Evolutionary conservation across 139 green algal species (phyloP).

Genomic region (Picochlorum sp.): DNA sequence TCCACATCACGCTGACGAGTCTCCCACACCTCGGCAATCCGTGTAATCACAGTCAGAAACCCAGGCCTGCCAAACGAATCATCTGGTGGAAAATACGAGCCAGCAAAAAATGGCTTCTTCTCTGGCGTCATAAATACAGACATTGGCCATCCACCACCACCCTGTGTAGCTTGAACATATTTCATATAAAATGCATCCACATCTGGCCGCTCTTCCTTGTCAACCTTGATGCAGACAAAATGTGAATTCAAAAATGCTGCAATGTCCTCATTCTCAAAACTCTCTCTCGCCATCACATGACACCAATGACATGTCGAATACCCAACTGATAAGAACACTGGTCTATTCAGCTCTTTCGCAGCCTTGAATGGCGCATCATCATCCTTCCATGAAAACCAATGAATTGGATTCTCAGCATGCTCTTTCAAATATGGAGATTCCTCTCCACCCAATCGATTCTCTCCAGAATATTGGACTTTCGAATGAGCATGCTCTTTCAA

Average conservation of each 20-base stretch:
- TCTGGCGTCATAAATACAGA: constrained; percentile 64
- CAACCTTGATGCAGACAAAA: constrained; percentile 83
- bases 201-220: constrained; percentile 83
- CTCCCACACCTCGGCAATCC: constrained; percentile 44
- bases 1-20: constrained; percentile 28
- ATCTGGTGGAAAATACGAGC: constrained; percentile 59
- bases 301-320: constrained; percentile 81
- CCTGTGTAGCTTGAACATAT: constrained; percentile 64
- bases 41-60: constrained; percentile 66
- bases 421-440: too few relatives aligned
- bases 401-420: constrained; percentile 79
- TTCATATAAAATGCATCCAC: constrained; percentile 80
- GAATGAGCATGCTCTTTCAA: too few relatives aligned
- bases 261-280: constrained; percentile 66
- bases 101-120: constrained; percentile 71
- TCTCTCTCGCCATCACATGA: constrained; percentile 87
- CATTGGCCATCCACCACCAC: constrained; percentile 55
- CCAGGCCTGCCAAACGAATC: constrained; percentile 48
- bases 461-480: too few relatives aligned
- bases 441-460: too few relatives aligned
- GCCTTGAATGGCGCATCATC: constrained; percentile 66
- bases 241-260: constrained; percentile 68
- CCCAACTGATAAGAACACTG: constrained; percentile 83
- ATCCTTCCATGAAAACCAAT: constrained; percentile 79
- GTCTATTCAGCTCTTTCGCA: constrained; percentile 55